phyloP scores from a whole-genome alignment of 2,329 filamentous ascomycete genomes.

The Xylariaceae sp. region DNA sequence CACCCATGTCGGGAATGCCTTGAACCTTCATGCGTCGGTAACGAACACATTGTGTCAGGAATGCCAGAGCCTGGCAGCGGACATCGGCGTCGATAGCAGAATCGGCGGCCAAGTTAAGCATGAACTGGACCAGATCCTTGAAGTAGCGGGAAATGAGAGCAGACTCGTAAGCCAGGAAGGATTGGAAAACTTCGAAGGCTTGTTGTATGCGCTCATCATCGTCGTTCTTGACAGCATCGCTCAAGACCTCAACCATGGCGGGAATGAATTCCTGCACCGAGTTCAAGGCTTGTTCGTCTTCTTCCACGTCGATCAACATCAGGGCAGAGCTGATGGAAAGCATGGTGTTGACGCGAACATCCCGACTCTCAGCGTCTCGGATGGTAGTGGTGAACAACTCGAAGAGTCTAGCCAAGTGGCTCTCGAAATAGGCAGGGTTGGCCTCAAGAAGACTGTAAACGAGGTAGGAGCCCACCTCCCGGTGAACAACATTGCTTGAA shows the following conservation, averaged over 20 bases:
- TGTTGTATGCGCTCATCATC: conserved; percentile 87
- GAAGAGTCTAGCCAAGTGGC: conserved; percentile 75
- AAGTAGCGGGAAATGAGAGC: conserved; percentile 79
- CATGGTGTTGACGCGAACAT: conserved; percentile 92
- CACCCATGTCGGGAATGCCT: conserved; percentile 74
- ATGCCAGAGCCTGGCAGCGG: conserved; percentile 82
- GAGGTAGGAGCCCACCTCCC: conserved; percentile 89
- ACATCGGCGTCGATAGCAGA: conserved; percentile 76
- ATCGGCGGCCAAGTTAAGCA: conserved; percentile 80
- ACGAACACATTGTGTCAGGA: conserved; percentile 86
- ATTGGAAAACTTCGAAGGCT: conserved; percentile 95
- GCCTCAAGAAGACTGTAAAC: conserved; percentile 88
- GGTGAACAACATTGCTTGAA: conserved; percentile 68
- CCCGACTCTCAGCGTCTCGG: conserved; percentile 80
- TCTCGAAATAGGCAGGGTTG: conserved; percentile 76
- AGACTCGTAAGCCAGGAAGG: conserved; percentile 83
- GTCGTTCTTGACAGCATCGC: conserved; percentile 69
- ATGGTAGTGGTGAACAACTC: conserved; percentile 81
- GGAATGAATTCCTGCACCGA: conserved; percentile 78
- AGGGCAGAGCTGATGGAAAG: conserved; percentile 83
- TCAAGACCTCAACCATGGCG: conserved; percentile 82
- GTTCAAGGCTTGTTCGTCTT: conserved; percentile 67
- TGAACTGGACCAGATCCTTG: conserved; percentile 85
- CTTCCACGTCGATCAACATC: conserved; percentile 81
- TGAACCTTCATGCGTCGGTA: conserved; percentile 96